Base-by-base conservation (phyloP, 164 flowering plant genomes). In the Stephania japonica region DNA sequence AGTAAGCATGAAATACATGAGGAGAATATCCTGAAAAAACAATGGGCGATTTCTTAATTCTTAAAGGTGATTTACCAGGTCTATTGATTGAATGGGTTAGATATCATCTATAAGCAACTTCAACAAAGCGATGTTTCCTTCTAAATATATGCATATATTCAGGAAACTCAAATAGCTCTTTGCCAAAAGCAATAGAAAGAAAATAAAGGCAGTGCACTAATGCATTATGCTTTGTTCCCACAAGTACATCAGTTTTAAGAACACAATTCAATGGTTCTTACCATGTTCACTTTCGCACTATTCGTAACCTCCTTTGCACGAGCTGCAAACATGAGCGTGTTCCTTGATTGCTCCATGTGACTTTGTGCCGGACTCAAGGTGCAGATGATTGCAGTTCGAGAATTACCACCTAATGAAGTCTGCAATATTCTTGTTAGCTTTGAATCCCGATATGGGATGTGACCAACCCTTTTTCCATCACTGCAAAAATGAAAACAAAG, bases 261-360 rank as follows among this genome's bases (percentile, higher is more conserved):
- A 42, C 25, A 32, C 47, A 24, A 5, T 16, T 69, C 16, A 23
- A 24, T n/a, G 38, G 38, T 61, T 32, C 77, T 25, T 85, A 88
- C 97, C 97, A 89, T 83, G 76, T 92, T 92, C 65, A 92, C 90
- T 84, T 77, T 85, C 38, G 97, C 93, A 73, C 66, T 85, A 80
- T 88, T 92, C 7, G 88, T 90, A 25, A 92, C 97, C 84, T 90
- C 92, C 83, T 89, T 90, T 50, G 97, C 97, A 76, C 91, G 87
- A 44, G 84, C 89, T 23, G 95, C 97, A 85, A 92, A 92, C 12
- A 82, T 75, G 27, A 92, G 88, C 0, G 96, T 92, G 77, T 89
- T 90, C 59, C 89, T 87, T 67, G 97, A 87, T 80, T 92, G 97
- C 61, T 92, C 97, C 70, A 92, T 84, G 70, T 90, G 94, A 74